Conservation (phyloP, 2,329 filamentous ascomycete species). For the Westerdykella sp. region DNA sequence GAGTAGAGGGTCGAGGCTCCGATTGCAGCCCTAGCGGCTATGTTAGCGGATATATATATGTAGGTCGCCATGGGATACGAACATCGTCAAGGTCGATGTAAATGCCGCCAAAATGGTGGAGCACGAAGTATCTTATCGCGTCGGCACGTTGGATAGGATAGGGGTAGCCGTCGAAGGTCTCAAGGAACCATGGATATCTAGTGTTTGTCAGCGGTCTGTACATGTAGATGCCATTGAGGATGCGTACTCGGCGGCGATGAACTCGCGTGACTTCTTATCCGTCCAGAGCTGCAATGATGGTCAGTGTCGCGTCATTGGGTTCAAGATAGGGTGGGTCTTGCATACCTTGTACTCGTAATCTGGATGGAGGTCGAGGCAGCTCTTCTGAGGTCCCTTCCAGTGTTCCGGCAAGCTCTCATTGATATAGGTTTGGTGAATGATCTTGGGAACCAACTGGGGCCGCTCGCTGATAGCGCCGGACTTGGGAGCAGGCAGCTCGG, state of each 20-base stretch:
- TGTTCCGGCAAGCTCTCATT: slow-evolving; percentile 62
- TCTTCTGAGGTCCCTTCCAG: slow-evolving; percentile 60
- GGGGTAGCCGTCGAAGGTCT: slow-evolving; percentile 66
- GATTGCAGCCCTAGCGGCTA: slow-evolving; percentile 55
- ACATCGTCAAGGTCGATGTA: slow-evolving; percentile 75
- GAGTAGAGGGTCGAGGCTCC: slow-evolving; percentile 61
- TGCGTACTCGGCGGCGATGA: slow-evolving; percentile 57
- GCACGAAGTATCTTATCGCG: slow-evolving; percentile 71
- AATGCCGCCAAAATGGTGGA: slow-evolving; percentile 70
- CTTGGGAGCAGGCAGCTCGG: slow-evolving; percentile 61
- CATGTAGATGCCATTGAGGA: neutral
- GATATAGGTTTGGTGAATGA: slow-evolving; percentile 71
- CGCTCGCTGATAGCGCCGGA: slow-evolving; percentile 52
- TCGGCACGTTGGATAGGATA: slow-evolving; percentile 75
- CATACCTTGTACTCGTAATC: slow-evolving; percentile 67
- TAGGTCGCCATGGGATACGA: slow-evolving; percentile 18
- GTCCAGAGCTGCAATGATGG: slow-evolving; percentile 61
- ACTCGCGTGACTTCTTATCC: slow-evolving; percentile 60
- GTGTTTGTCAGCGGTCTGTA: slow-evolving; percentile 7
- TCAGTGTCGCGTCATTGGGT: slow-evolving; percentile 17
- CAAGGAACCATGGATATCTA: slow-evolving; percentile 67
- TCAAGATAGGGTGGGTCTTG: neutral
- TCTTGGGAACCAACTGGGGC: slow-evolving; percentile 63
- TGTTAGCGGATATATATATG: slow-evolving; percentile 2
- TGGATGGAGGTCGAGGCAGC: slow-evolving; percentile 60